Percentiles rank a stretch among this genome's conserved stretches.
phyloP scores from a whole-genome alignment of 768 basidiomycete species.

The Termitomyces sp. region DNA sequence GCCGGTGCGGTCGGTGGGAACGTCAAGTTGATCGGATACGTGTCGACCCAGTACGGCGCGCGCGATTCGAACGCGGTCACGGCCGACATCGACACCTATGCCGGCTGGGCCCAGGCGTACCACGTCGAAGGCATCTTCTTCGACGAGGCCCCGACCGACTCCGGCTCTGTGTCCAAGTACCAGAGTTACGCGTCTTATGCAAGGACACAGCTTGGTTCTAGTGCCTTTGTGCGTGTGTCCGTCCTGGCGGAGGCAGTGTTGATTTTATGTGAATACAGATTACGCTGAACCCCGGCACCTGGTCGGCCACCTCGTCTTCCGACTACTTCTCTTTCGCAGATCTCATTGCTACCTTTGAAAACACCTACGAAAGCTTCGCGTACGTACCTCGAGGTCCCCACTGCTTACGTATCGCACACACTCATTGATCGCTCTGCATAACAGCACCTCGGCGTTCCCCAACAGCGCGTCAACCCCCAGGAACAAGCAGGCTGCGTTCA shows the following conservation, averaged over 20 bases:
- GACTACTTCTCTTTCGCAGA: constrained; percentile 6
- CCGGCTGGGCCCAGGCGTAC: constrained; percentile 22
- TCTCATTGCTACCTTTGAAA: constrained; percentile 23
- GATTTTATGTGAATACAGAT: neutral
- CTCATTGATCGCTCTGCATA: neutral
- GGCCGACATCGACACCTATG: constrained; percentile 24
- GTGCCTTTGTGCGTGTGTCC: constrained; percentile 10
- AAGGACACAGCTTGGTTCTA: constrained; percentile 10
- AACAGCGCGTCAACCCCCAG: constrained; percentile 13
- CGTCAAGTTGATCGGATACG: constrained; percentile 27
- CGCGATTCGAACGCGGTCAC: constrained; percentile 15
- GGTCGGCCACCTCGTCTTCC: neutral
- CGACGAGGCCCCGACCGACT: constrained; percentile 22
- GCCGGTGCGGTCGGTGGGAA: constrained; percentile 12
- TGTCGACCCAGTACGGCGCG: constrained; percentile 18
- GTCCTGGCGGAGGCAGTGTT: neutral
- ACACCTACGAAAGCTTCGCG: constrained; percentile 22
- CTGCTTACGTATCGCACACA: too few relatives aligned
- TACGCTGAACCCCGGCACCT: neutral
- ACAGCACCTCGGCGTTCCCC: constrained; percentile 18
- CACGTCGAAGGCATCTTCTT: constrained; percentile 30
- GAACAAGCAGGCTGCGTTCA: constrained; percentile 23
- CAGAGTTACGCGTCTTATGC: constrained; percentile 15
- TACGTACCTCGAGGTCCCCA: neutral
- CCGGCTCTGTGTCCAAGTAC: constrained; percentile 16